A percentile compares a stretch with the other conserved stretches of the same genome.
Evolutionary conservation across 805 yeast genomes (phyloP).

Genomic region (Metschnikowia cubensis): DNA sequence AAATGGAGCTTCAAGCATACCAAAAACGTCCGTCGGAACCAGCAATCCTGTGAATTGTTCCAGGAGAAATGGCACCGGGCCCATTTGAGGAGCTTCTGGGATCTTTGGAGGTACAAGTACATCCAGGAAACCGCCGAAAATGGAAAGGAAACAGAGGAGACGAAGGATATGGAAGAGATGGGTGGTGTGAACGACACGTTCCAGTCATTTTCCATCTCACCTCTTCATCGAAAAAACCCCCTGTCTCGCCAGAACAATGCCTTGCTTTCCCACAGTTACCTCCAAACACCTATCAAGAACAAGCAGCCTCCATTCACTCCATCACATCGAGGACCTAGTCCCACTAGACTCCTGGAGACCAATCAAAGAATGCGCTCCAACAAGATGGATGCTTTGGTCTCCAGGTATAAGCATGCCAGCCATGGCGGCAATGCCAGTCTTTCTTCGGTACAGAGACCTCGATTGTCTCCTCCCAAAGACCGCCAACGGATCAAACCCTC

Average conservation of each 20-base stretch:
- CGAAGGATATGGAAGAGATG: conserved; percentile 1
- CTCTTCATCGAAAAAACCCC: conserved; percentile 1
- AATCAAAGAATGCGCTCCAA: conserved; percentile 32
- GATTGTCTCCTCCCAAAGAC: conserved; percentile 1
- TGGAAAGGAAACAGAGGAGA: conserved; percentile 8
- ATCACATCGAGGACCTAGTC: conserved; percentile 23
- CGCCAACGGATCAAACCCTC: too few relatives aligned
- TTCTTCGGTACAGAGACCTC: background rate
- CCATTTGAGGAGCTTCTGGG: conserved; percentile 29
- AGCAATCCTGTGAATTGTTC: conserved; percentile 34
- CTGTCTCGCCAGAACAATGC: background rate
- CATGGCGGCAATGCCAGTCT: conserved; percentile 6
- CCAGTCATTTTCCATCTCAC: conserved; percentile 1
- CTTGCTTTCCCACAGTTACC: conserved; percentile 19
- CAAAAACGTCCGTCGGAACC: conserved; percentile 29
- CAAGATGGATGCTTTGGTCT: conserved; percentile 31
- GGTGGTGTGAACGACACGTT: background rate
- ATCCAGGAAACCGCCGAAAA: too few relatives aligned
- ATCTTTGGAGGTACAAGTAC: conserved; percentile 34
- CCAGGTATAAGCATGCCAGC: conserved; percentile 25
- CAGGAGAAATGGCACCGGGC: conserved; percentile 29
- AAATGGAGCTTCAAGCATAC: conserved; percentile 37
- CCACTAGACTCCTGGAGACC: conserved; percentile 37
- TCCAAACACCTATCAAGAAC: conserved; percentile 34
- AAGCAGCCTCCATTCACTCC: conserved; percentile 23